Base-by-base conservation (phyloP, 164 flowering plant species). In the Tetracentron sinense region DNA sequence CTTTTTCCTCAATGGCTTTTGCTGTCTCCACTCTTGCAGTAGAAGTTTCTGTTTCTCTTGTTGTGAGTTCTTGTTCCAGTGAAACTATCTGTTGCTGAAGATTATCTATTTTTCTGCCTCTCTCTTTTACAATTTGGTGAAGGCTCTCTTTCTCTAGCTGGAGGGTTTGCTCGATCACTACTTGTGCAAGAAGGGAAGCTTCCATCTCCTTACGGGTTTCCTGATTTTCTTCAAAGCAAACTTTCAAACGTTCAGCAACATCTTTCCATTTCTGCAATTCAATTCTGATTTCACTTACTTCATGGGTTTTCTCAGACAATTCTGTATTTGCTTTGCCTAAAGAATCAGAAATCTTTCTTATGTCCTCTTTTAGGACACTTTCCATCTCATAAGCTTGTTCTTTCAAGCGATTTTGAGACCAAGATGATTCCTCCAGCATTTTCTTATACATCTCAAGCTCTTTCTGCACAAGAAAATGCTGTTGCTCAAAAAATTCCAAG, bases 241-340 rank as follows among this genome's bases (percentile, higher is more conserved):
- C 15, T 67, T 77, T 64, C 38, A 71, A 52, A 44, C 44, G 53
- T 50, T 65, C 77, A 23, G 72, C 64, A 55, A 53, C 16, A 50
- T 64, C 61, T 68, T 65, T 77, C 74, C 73, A 68, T 26, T 64
- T 76, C 30, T 66, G 68, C 68, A 74, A 54, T 48, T 74, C 79
- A 21, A 61, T 42, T 17, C 54, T 62, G 4, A 70, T 49, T 48
- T 65, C 68, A 12, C 33, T 62, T 66, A 8, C 61, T 64, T 74
- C 74, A 44, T 12, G 33, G 42, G 29, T 65, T 68, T 54, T 68
- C 61, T 73, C 68, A 3, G 74, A 69, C 59, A 80, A 69, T 47
- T 78, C 83, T 23, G 46, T 49, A 23, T 72, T 73, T 23, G 63
- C 58, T 60, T 48, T 62, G 2, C 69, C 74, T 50, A 75, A 58